Percentiles rank a stretch among this genome's conserved stretches.
Conservation (phyloP, 805 yeast species). For the Teunomyces cretensis region DNA sequence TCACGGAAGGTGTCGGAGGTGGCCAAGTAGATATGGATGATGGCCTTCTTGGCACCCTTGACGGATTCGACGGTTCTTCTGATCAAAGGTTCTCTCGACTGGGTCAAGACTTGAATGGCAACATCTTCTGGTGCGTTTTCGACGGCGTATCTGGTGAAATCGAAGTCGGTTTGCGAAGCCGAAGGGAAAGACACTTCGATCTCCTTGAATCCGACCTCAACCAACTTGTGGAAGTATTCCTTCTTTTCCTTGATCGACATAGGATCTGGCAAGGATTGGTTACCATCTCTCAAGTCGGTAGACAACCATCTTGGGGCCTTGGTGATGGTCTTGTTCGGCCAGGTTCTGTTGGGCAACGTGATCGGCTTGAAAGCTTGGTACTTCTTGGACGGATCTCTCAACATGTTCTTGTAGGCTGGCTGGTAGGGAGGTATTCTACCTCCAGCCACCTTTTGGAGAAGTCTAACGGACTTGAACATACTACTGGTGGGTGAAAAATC, state of each 20-base stretch:
- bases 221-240: conserved; percentile 68
- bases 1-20: conserved; percentile 75
- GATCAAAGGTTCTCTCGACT: conserved; percentile 72
- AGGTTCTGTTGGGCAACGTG: conserved; percentile 58
- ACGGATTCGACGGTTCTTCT: conserved; percentile 73
- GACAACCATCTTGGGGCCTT: conserved; percentile 81
- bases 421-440: conserved; percentile 19
- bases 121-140: conserved; percentile 79
- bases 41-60: conserved; percentile 71
- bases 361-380: conserved; percentile 58
- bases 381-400: conserved; percentile 66
- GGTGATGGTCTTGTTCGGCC: conserved; percentile 67
- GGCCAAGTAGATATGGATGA: conserved; percentile 71
- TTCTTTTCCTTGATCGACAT: conserved; percentile 75
- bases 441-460: conserved; percentile 24
- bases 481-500: conserved; percentile 3
- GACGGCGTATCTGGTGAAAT: conserved; percentile 76
- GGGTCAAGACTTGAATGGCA: conserved; percentile 69
- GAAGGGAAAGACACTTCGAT: conserved; percentile 81
- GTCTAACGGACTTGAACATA: conserved; percentile 26
- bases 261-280: conserved; percentile 80
- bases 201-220: conserved; percentile 76
- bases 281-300: conserved; percentile 79
- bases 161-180: conserved; percentile 81
- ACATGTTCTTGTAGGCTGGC: conserved; percentile 44